Conservation (phyloP, 768 basidiomycete genomes). For the Tricholoma hemisulphureum region DNA sequence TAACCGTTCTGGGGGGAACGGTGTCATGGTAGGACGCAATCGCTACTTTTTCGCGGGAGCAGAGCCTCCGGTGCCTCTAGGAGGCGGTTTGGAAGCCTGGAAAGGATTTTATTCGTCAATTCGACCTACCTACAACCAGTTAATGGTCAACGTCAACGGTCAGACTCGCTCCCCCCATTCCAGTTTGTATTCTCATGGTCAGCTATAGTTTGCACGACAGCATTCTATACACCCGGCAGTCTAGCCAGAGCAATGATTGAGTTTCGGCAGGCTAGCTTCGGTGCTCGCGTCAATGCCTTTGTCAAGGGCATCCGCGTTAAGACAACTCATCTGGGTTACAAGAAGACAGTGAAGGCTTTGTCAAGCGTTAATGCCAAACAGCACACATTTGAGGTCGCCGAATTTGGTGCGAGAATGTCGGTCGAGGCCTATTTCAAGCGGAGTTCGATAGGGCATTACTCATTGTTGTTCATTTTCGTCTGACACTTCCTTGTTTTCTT, state of each 20-base stretch:
- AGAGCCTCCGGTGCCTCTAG: conserved; percentile 49
- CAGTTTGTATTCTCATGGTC: not conserved
- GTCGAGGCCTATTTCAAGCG: conserved; percentile 67
- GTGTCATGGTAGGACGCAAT: conserved; percentile 63
- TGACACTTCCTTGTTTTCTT: conserved; percentile 1
- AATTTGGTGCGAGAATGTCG: conserved; percentile 50
- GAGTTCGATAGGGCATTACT: conserved; percentile 49
- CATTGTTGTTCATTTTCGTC: conserved; percentile 30
- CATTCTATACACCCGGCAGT: conserved; percentile 61
- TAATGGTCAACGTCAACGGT: conserved; percentile 68
- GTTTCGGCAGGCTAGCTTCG: conserved; percentile 55
- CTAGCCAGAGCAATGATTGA: conserved; percentile 59
- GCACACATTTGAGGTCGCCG: conserved; percentile 55
- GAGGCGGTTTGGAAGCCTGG: conserved; percentile 54
- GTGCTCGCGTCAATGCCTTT: conserved; percentile 59
- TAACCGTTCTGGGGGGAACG: conserved; percentile 50
- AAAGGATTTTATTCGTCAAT: conserved; percentile 62
- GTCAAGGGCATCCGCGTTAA: conserved; percentile 64
- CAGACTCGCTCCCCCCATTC: conserved; percentile 25
- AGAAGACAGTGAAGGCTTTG: conserved; percentile 65
- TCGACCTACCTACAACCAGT: conserved; percentile 51
- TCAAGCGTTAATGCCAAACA: conserved; percentile 45
- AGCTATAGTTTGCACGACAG: conserved; percentile 51
- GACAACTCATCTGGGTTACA: conserved; percentile 71
- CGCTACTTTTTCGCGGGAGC: conserved; percentile 59